phyloP scores from a whole-genome alignment of 306 rosid species.

The Benincasa hispida region DNA sequence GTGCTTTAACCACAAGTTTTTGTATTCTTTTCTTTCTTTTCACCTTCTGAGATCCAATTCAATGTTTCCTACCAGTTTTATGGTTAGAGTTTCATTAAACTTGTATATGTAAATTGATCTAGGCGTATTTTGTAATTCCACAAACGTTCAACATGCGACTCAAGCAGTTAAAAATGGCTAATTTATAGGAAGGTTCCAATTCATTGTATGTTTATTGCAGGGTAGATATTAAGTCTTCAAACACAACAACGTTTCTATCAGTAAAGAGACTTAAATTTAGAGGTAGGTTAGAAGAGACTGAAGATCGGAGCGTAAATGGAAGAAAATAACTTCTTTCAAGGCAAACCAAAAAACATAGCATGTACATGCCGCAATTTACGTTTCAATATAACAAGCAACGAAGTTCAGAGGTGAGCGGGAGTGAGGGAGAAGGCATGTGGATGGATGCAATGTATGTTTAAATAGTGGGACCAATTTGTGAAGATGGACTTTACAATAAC shows the following conservation, averaged over 20 bases:
- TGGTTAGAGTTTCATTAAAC: neutral
- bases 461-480: neutral
- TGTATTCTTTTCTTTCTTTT: neutral
- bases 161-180: neutral
- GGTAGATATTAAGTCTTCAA: neutral
- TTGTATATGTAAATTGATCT: neutral
- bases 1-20: neutral
- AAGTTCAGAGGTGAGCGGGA: too few species aligned
- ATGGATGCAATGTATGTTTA: neutral
- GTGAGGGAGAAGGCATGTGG: too few species aligned
- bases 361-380: too few species aligned
- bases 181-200: neutral
- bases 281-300: too few species aligned
- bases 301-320: too few species aligned
- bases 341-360: too few species aligned
- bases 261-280: too few species aligned
- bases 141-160: neutral
- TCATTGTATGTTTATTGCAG: too few species aligned
- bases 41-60: neutral
- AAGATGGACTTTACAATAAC: constrained; percentile 1
- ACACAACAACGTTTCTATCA: neutral
- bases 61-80: neutral
- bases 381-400: too few species aligned
- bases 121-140: neutral
- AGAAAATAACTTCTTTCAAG: too few species aligned